Evolutionary conservation across 2,329 filamentous ascomycete genomes (phyloP), one percentile per base, ranked within the genome.

Genomic region (Sarocladiaceae sp.): DNA sequence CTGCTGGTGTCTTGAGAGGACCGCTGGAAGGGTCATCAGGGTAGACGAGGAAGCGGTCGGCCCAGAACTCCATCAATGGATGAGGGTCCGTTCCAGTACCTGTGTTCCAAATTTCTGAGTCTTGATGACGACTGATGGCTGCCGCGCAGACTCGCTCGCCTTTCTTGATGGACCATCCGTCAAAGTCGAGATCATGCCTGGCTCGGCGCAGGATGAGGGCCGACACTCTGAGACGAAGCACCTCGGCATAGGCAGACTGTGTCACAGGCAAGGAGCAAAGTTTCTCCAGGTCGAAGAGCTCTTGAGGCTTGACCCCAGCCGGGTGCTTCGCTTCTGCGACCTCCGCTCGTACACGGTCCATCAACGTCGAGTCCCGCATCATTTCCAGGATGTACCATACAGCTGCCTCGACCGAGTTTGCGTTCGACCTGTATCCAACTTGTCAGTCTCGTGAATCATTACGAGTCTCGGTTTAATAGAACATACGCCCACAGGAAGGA

Each of bases 31-130:
- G 48, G 16, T 53, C 47, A 4, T 48, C 48, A 3, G 48, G 44
- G 24, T 53, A 50, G 7, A 43, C 40, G 5, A 54, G 10, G 13
- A 52, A 50, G 9, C 52, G 34, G 2, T 48, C 49, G 2, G 51
- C 48, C 52, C 51, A 54, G 33, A 54, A 51, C 20, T 47, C 45
- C 4, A 37, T 27, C 2, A 48, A 43, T 5, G 44, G 18, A 15
- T 41, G 37, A n/a, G 37, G 37, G 4, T 41, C 37, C 13, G 49
- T 2, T 21, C 31, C 15, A 11, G 35, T 21, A 16, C 46, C 42
- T 24, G 10, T 33, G 24, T 44, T 44, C 52, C 52, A 54, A 1
- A 48, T 42, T 3, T 33, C 29, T 10, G 48, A 45, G 21, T 54
- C 50, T 18, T 9, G 23, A 18, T 15, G 5, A 12, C 23, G 39